Evolutionary conservation across 2,329 filamentous ascomycete species (phyloP).

Genomic region (Pseudogymnoascus sp.): DNA sequence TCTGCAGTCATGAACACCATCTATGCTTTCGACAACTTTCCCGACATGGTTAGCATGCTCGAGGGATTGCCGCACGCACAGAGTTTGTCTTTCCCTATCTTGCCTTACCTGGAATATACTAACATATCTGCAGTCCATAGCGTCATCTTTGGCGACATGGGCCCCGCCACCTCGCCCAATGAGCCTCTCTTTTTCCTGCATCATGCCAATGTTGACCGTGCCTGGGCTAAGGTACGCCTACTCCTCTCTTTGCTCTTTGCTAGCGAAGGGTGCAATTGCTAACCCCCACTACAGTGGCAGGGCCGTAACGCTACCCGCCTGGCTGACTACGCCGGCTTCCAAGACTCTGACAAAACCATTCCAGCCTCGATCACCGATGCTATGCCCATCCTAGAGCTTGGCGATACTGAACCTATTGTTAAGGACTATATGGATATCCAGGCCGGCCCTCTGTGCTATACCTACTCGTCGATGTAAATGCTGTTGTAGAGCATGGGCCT

Average conservation of each 20-base stretch:
- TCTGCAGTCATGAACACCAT: background rate
- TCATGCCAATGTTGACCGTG: background rate
- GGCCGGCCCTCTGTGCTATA: slow-evolving; percentile 13
- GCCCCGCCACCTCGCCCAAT: background rate
- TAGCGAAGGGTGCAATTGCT: background rate
- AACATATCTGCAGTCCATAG: background rate
- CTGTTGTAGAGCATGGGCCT: background rate
- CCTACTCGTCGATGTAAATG: slow-evolving; percentile 11
- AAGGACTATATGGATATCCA: slow-evolving; percentile 9
- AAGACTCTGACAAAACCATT: background rate
- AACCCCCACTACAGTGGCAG: background rate
- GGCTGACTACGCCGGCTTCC: background rate
- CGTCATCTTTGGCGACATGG: background rate
- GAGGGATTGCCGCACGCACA: background rate
- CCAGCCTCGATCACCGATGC: background rate
- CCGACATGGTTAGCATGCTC: background rate
- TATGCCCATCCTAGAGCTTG: background rate
- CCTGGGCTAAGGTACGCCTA: background rate
- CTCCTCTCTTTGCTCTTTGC: background rate
- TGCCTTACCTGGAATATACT: background rate
- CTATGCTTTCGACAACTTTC: background rate
- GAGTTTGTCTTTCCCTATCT: background rate
- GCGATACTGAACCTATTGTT: background rate
- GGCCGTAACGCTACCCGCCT: background rate
- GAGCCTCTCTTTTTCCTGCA: background rate